Conservation (phyloP, 441 rosid species). For the Pelargonium australe region DNA sequence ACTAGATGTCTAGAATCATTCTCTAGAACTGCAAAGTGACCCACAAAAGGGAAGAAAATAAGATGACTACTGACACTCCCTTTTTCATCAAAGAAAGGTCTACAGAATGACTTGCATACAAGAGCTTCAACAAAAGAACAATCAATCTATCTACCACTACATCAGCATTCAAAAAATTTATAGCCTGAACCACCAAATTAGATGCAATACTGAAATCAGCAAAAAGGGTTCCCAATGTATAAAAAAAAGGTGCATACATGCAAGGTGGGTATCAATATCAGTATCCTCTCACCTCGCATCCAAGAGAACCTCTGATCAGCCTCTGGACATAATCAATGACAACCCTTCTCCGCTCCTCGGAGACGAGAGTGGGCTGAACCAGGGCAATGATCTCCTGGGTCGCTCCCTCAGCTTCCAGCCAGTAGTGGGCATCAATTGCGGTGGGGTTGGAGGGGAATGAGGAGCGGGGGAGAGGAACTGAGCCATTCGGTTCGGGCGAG, state of each 20-base stretch:
- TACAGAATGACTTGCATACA: neutral
- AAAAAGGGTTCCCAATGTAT: too few relatives aligned
- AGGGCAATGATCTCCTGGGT: constrained; percentile 52
- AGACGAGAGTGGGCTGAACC: constrained; percentile 63
- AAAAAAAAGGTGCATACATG: too few relatives aligned
- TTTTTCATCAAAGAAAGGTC: neutral
- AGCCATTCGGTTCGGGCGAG: constrained; percentile 43
- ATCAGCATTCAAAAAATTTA: neutral
- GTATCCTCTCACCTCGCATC: constrained; percentile 49
- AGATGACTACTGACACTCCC: neutral
- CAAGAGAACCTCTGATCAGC: constrained; percentile 40
- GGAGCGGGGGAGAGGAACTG: constrained; percentile 28
- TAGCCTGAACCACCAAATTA: neutral
- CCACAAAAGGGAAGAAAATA: neutral
- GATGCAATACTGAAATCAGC: too few relatives aligned
- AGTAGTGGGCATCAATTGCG: constrained; percentile 37
- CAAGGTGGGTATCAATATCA: neutral
- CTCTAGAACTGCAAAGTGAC: neutral
- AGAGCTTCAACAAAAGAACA: neutral
- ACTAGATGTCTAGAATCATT: neutral
- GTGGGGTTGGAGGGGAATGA: constrained; percentile 26
- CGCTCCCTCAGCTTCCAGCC: constrained; percentile 59
- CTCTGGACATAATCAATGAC: constrained; percentile 67
- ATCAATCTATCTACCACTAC: neutral
- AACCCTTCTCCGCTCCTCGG: constrained; percentile 66